Percentiles rank a stretch among this genome's conserved stretches.
phyloP scores from a whole-genome alignment of 2,329 filamentous ascomycete species.

The Fusarium tricinctum region DNA sequence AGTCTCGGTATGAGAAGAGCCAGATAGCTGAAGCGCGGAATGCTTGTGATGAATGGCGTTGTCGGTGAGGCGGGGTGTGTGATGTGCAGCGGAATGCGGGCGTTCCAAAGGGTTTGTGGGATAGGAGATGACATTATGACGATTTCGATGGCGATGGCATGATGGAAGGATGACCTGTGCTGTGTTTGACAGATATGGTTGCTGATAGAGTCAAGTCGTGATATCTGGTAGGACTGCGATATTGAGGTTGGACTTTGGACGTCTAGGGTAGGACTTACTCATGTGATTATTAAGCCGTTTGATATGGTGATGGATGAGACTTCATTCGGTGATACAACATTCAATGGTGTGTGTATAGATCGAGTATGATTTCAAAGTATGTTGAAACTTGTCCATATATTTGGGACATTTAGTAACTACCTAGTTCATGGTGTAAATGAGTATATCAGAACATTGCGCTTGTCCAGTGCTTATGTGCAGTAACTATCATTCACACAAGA shows the following conservation, averaged over 20 bases:
- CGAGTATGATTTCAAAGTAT: neutral
- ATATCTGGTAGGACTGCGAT: constrained; percentile 16
- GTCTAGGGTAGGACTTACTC: constrained; percentile 18
- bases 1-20: constrained; percentile 70
- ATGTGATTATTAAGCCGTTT: constrained; percentile 28
- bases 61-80: constrained; percentile 63
- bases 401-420: neutral
- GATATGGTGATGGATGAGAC: neutral
- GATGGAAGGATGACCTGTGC: constrained; percentile 7
- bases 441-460: too few species aligned
- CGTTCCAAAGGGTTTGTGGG: constrained; percentile 67
- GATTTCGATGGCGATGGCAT: constrained; percentile 43
- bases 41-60: constrained; percentile 65
- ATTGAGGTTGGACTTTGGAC: neutral
- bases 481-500: too few species aligned
- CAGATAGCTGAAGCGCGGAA: constrained; percentile 72
- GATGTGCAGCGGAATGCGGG: constrained; percentile 68
- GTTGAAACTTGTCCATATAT: neutral
- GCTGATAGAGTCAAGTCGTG: constrained; percentile 10
- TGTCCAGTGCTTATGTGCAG: too few species aligned
- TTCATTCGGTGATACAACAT: neutral
- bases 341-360: too few species aligned
- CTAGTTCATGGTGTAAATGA: neutral
- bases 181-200: constrained; percentile 12
- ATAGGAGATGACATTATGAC: constrained; percentile 52